phyloP scores from a whole-genome alignment of 2,329 filamentous ascomycete genomes.

The Colletotrichum trifolii region DNA sequence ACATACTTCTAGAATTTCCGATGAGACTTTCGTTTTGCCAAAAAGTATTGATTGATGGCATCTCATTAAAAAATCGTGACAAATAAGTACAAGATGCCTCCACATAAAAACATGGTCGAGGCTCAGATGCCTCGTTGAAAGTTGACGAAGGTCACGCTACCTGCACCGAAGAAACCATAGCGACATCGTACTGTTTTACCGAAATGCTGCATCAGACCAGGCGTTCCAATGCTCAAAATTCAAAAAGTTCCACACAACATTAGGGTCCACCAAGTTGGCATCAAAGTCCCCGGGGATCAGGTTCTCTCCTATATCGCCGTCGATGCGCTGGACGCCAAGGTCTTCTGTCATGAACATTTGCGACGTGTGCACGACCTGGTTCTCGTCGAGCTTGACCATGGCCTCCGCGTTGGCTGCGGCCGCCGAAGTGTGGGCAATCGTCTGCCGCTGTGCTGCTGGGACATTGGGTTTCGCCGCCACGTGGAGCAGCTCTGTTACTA shows the following conservation, averaged over 20 bases:
- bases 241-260: conserved; percentile 36
- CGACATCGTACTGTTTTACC: background rate
- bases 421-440: background rate
- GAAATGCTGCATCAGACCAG: conserved; percentile 31
- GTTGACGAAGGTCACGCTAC: background rate
- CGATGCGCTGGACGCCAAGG: background rate
- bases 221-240: conserved; percentile 36
- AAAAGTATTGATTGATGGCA: too few species aligned
- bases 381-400: background rate
- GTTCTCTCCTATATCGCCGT: conserved; percentile 12
- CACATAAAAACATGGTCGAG: too few species aligned
- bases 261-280: conserved; percentile 31
- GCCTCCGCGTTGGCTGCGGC: background rate
- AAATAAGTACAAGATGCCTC: background rate
- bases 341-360: conserved; percentile 19
- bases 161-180: background rate
- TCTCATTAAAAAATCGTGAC: too few species aligned
- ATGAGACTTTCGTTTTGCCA: too few species aligned
- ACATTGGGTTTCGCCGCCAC: conserved; percentile 13
- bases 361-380: background rate
- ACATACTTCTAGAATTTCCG: too few species aligned
- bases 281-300: conserved; percentile 30
- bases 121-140: too few species aligned
- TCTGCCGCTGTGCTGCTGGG: background rate
- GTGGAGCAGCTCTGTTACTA: conserved; percentile 26